Base-by-base conservation (phyloP, 192 early-diverging fungal species). In the Bifiguratus adelaidae region DNA sequence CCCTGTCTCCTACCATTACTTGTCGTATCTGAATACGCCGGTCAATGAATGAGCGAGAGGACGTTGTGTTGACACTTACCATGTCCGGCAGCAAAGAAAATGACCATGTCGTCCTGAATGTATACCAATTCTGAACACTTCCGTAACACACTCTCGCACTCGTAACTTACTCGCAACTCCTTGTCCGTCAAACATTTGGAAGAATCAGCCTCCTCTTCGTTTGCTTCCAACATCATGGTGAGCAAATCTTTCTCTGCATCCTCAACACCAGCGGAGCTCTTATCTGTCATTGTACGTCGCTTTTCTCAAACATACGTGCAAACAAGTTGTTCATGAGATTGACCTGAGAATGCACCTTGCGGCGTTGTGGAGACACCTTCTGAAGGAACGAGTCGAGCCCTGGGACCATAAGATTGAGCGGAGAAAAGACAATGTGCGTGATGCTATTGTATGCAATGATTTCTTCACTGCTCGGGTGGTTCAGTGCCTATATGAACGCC, bases 221-320 rank as follows among this genome's bases (percentile, higher is more conserved):
- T 55, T 1, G 75, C 65, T 51, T 77, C 68, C 22, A 77, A 47
- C 75, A 77, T 68, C 55, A 77, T 54, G 13, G 75, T 63, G 16
- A 71, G 60, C 51, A 77, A 43, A 37, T 69, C 69, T 7, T 50
- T 50, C 24, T 50, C 48, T 5, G 34, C 18, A 26, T 50, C 48
- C n/a, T 57, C 63, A 29, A 38, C 61, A 44, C 53, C 53, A 36
- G 63, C 65, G 13, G 26, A 11, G 40, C 47, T 21, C 20, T 30
- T 5, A 7, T 16, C 34, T 36, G n/a, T 66, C 15, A 30, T 30
- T 7, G 45, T 41, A 33, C 53, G 62, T 2, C 63, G n/a, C n/a
- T 64, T 0, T 44, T 28, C 21, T 76, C 68, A 34, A 76, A 66
- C 21, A 71, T 55, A 1, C 27, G 15, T 23, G 56, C 52, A 24